Conservation (phyloP, 2,329 filamentous ascomycete genomes). For the Fusarium anthophilum region DNA sequence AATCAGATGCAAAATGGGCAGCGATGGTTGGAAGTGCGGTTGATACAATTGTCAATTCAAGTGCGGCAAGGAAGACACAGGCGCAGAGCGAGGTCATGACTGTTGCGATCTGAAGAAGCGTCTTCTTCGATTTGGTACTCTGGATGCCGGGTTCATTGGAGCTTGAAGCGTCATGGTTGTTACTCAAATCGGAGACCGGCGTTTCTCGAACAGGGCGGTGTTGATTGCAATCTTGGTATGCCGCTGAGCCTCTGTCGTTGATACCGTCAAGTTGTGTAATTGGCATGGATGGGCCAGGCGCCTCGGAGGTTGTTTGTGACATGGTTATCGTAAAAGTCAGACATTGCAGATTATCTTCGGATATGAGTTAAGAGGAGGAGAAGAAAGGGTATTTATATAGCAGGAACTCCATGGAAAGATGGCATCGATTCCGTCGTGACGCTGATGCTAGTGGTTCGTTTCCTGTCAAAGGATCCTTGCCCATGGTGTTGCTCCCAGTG, state of each 20-base stretch:
- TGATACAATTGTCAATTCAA: slow-evolving; percentile 67
- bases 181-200: no score
- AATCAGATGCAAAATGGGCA: slow-evolving; percentile 65
- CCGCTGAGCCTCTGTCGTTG: not conserved
- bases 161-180: not conserved
- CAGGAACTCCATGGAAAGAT: not conserved
- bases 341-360: no score
- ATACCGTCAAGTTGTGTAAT: not conserved
- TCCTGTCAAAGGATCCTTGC: not conserved
- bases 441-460: not conserved
- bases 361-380: not conserved
- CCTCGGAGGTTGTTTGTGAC: slow-evolving; percentile 16
- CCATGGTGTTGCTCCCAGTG: not conserved
- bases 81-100: slow-evolving; percentile 53
- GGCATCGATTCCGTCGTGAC: not conserved
- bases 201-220: not conserved
- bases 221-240: not conserved
- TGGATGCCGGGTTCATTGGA: not conserved
- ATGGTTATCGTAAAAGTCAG: not conserved
- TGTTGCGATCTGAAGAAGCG: slow-evolving; percentile 33
- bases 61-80: slow-evolving; percentile 55
- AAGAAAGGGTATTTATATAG: not conserved
- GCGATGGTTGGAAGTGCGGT: slow-evolving; percentile 71
- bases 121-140: slow-evolving; percentile 12
- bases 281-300: not conserved